A percentile compares a stretch with the other conserved stretches of the same genome.
Evolutionary conservation across 176 grass and related monocot genomes (phyloP).

Genomic region (Luzula sylvatica): DNA sequence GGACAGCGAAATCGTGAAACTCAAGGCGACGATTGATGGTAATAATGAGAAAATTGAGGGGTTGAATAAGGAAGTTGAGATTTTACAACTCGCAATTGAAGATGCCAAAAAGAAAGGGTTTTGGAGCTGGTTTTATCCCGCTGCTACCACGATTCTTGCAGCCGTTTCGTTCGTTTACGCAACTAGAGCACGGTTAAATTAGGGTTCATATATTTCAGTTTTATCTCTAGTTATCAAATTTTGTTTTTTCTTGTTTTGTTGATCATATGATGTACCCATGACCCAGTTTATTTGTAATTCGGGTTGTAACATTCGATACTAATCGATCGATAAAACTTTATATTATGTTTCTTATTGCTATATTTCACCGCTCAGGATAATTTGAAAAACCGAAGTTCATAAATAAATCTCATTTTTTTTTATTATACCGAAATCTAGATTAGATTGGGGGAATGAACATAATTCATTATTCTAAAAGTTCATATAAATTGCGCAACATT

Average conservation of each 20-base stretch:
- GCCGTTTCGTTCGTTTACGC: slow-evolving; percentile 66
- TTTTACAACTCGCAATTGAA: slow-evolving; percentile 29
- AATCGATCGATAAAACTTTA: slow-evolving; percentile 21
- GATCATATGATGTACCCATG: slow-evolving; percentile 13
- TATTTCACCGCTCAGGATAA: no score
- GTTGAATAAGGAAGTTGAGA: slow-evolving; percentile 33
- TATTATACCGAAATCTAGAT: no score
- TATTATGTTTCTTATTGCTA: not conserved
- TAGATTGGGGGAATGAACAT: not conserved
- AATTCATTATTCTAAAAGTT: not conserved
- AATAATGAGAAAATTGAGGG: slow-evolving; percentile 8
- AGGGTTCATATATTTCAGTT: slow-evolving; percentile 5
- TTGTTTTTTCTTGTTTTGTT: slow-evolving; percentile 22
- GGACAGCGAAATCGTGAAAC: slow-evolving; percentile 12
- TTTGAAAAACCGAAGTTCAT: no score
- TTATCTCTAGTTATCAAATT: slow-evolving; percentile 29
- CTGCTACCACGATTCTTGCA: slow-evolving; percentile 41
- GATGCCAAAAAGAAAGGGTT: slow-evolving; percentile 24
- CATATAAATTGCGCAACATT: not conserved
- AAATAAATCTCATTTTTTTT: no score
- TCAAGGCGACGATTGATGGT: slow-evolving; percentile 19
- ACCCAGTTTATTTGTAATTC: slow-evolving; percentile 22
- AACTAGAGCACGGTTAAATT: slow-evolving; percentile 35
- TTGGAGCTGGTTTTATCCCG: slow-evolving; percentile 55
- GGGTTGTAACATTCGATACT: slow-evolving; percentile 14